Base-by-base conservation (phyloP, 108 stramenopile species). In the Skeletonema potamos region DNA sequence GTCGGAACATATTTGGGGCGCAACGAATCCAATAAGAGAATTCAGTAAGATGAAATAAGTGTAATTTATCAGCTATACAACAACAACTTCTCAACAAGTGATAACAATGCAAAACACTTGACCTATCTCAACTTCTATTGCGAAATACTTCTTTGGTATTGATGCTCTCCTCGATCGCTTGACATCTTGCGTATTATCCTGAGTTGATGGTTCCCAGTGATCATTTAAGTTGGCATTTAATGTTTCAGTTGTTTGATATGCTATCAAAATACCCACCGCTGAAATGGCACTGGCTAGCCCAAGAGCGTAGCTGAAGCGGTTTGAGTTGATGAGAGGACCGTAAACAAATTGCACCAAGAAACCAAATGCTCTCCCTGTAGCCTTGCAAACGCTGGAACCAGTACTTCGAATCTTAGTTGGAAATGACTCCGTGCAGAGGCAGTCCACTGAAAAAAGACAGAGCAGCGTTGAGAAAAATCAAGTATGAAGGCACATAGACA, bases 321-420 rank as follows among this genome's bases (percentile, higher is more conserved):
- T 62, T 34, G 61, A 27, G 34, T 62, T 72, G 17, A 72, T 66
- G 0, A 79, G 44, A n/a, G 69, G 41, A 3, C 77, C 77, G 28
- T 79, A 79, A 17, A 72, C 0, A 37, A 79, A 79, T 18, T 79
- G 77, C 0, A 72, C 68, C 3, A 29, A 41, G 44, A 81, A 81
- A 0, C 75, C 79, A 29, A 64, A 68, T 28, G 64, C 27, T 55
- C 79, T 58, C 17, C 79, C 79, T 24, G 79, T 71, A 7, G 79
- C 79, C 34, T 72, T 71, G 20, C 79, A 81, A 12, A 81, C 74
- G 1, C 79, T 75, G 24, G 69, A 62, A 2, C 79, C 79, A 46
- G 79, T 81, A 18, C 79, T 76, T 26, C 79, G 51, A 13, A 81
- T 43, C 30, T 39, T 76, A 37, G 79, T 81, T 36, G 79, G 79